Evolutionary conservation across 306 rosid genomes (phyloP).

Genomic region (Medicago lupulina): DNA sequence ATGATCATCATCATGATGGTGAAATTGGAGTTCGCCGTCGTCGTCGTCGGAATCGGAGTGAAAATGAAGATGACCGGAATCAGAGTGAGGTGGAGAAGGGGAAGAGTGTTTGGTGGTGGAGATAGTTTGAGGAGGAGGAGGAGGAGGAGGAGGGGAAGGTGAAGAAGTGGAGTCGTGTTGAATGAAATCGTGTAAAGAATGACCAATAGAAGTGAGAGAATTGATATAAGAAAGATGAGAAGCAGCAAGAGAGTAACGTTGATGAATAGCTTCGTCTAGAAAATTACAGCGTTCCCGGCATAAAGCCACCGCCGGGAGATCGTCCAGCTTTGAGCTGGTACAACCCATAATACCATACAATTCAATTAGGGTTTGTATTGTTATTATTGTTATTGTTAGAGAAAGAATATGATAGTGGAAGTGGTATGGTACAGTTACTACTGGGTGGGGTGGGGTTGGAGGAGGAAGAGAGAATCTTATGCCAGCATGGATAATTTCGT

Average conservation of each 20-base stretch:
- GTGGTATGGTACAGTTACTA: conserved; percentile 17
- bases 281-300: conserved; percentile 75
- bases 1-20: conserved; percentile 36
- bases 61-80: conserved; percentile 77
- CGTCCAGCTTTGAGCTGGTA: conserved; percentile 89
- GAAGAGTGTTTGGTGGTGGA: conserved; percentile 34
- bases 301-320: conserved; percentile 85
- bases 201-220: conserved; percentile 71
- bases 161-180: conserved; percentile 33
- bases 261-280: conserved; percentile 85
- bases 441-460: background rate
- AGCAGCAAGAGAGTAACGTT: conserved; percentile 72
- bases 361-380: conserved; percentile 24
- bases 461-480: conserved; percentile 66
- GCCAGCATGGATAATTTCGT: conserved; percentile 90
- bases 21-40: background rate
- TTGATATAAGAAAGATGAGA: conserved; percentile 75
- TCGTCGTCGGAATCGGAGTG: conserved; percentile 62
- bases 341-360: conserved; percentile 77
- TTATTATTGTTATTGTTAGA: background rate
- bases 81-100: conserved; percentile 51
- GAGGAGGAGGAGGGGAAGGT: conserved; percentile 56
- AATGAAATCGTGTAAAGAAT: conserved; percentile 68
- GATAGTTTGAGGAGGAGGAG: conserved; percentile 19
- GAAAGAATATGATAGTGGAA: background rate